Base-by-base conservation (phyloP, 2,329 filamentous ascomycete species). In the Parasarocladium wereldwijsianum region DNA sequence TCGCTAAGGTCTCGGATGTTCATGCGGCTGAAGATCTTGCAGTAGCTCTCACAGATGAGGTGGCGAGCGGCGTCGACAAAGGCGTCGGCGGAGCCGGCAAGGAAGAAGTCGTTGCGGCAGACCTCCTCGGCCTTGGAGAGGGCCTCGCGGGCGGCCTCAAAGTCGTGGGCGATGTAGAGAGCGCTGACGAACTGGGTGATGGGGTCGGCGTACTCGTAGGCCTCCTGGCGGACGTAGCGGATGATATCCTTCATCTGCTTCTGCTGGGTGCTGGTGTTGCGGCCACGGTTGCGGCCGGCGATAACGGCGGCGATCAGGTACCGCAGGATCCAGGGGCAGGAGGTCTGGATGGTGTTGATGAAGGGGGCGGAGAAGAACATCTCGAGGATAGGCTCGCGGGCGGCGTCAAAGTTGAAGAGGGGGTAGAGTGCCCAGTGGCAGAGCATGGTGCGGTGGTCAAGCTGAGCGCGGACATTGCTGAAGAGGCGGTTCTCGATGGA, bases 321-420 rank as follows among this genome's bases (percentile, higher is more conserved):
- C 44, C 90, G 78, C 46, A 98, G 69, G 40, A 93, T 76, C 90
- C 90, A 98, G 6, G 90, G 87, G 66, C 85, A 94, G 46, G 76
- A 80, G 35, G 90, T 94, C 70, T 98, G 90, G 55, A 98, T 94
- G 46, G 87, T 96, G 73, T 96, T 98, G 74, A 98, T 98, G 69
- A 84, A 98, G 45, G 84, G 72, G 40, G 86, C 81, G 40, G 81
- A 92, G 72, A 98, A 96, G 70, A 94, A 90, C 54, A 96, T 76
- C 46, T 98, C 90, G 50, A 90, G 83, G 45, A 98, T 71, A 43
- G 74, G 72, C 51, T 98, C 90, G 49, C 87, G 84, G 35, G 84
- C 83, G 41, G 75, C 69, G 48, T 96, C 87, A 62, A 83, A 78
- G 74, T 98, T 96, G 73, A 96, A 98, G 62, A 94, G 86, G 38